phyloP scores from a whole-genome alignment of 768 basidiomycete genomes.

The Suillus fuscotomentosus region DNA sequence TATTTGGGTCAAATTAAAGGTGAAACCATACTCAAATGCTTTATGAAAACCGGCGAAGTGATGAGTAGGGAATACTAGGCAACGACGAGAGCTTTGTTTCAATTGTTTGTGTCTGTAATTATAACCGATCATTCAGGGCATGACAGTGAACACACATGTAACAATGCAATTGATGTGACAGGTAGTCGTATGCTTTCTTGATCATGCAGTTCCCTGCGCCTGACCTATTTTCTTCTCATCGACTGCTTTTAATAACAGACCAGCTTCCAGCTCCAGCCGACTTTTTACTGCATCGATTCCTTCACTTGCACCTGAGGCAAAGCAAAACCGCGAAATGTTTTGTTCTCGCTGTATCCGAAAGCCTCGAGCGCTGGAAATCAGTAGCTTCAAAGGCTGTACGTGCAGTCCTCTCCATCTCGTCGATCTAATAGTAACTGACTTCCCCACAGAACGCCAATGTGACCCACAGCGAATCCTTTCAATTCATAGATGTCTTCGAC shows the following conservation, averaged over 20 bases:
- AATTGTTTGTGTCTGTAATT: background rate
- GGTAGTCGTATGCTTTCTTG: background rate
- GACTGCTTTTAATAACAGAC: conserved; percentile 66
- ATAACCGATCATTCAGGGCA: background rate
- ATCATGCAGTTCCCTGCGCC: conserved; percentile 51
- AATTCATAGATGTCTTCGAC: conserved; percentile 54
- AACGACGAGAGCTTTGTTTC: background rate
- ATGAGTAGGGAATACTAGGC: background rate
- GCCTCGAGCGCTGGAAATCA: conserved; percentile 58
- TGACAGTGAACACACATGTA: background rate
- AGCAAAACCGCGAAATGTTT: conserved; percentile 36
- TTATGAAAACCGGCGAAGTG: background rate
- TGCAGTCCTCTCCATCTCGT: conserved; percentile 10
- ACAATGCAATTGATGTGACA: background rate
- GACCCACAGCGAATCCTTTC: conserved; percentile 38
- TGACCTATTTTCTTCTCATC: conserved; percentile 47
- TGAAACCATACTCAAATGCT: background rate
- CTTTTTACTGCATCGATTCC: conserved; percentile 60
- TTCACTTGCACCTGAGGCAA: conserved; percentile 53
- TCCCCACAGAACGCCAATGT: conserved; percentile 32
- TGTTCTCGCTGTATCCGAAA: conserved; percentile 59
- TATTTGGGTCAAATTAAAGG: background rate
- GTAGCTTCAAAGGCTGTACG: conserved; percentile 63
- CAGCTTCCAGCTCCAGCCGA: conserved; percentile 69
- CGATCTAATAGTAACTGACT: conserved; percentile 8